These are phyloP conservation scores for Gynandropsis gynandra DNA, from an alignment of 345 rosid species.

Conservation along the genomic window DNA sequence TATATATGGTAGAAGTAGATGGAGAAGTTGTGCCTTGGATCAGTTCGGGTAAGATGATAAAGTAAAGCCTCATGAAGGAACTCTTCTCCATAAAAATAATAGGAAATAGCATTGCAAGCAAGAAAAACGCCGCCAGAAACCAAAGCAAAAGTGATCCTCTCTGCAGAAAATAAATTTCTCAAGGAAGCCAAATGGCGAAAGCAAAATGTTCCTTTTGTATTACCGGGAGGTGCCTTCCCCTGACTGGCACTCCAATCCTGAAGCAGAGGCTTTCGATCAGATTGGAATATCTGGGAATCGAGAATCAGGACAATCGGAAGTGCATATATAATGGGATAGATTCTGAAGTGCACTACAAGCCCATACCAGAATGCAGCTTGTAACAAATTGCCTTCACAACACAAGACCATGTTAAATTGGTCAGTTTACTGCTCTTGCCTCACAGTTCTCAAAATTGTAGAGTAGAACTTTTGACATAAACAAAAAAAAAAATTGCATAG, in stretches of 20 bases:
- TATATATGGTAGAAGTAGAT: constrained; percentile 92
- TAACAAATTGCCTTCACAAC: constrained; percentile 44
- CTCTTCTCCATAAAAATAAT: constrained; percentile 63
- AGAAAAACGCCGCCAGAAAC: constrained; percentile 58
- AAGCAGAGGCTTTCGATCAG: constrained; percentile 44
- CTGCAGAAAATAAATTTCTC: constrained; percentile 40
- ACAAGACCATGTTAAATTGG: constrained; percentile 6
- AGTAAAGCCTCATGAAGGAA: constrained; percentile 76
- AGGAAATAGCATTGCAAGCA: constrained; percentile 50
- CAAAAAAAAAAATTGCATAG: too few relatives aligned
- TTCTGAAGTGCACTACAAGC: constrained; percentile 81
- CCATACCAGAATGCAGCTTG: constrained; percentile 92
- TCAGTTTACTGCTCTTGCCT: neutral
- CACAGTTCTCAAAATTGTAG: too few relatives aligned
- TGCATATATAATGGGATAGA: constrained; percentile 79
- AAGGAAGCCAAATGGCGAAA: constrained; percentile 22
- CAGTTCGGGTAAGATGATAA: constrained; percentile 82
- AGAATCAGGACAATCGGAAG: constrained; percentile 67
- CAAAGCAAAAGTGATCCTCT: constrained; percentile 54
- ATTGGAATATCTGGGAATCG: constrained; percentile 39
- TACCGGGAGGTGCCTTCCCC: constrained; percentile 23
- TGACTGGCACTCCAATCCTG: constrained; percentile 39
- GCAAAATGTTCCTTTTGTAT: constrained; percentile 5
- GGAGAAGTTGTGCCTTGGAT: constrained; percentile 93
- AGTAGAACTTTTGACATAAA: too few relatives aligned